Percentiles rank a stretch among this genome's conserved stretches.
Conservation (phyloP, 2,329 filamentous ascomycete genomes). For the Pyricularia pennisetigena region DNA sequence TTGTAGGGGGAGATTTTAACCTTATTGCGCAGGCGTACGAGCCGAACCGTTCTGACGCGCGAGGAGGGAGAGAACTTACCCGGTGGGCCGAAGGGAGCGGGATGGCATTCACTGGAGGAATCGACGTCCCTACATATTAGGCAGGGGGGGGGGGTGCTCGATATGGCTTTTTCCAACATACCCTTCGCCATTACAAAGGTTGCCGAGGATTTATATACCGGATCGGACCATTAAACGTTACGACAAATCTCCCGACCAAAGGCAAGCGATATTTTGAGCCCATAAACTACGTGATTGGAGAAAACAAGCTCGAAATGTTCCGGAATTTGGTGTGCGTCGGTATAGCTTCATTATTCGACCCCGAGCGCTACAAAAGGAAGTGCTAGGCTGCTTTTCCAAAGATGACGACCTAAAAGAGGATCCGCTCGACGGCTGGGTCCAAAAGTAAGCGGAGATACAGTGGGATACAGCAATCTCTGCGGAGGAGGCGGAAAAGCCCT, state of each 20-base stretch:
- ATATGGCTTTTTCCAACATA: not conserved
- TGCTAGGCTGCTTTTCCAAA: conserved; percentile 1
- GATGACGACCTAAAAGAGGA: not conserved
- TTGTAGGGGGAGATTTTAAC: not conserved
- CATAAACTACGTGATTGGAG: not conserved
- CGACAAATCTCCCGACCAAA: not conserved
- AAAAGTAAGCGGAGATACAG: not conserved
- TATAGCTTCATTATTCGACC: too few species aligned
- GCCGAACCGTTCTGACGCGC: too few species aligned
- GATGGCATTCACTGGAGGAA: not conserved
- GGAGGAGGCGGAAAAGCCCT: not conserved
- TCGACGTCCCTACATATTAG: not conserved
- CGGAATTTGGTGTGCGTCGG: too few species aligned
- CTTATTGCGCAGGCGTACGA: too few species aligned
- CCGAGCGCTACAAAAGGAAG: not conserved
- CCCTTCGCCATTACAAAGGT: not conserved
- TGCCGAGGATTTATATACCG: not conserved
- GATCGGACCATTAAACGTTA: not conserved
- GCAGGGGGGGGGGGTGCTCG: not conserved
- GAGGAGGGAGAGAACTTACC: not conserved
- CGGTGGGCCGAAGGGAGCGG: not conserved
- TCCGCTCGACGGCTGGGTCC: not conserved
- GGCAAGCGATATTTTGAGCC: not conserved
- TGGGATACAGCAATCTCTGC: not conserved
- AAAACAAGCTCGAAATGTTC: not conserved